A percentile compares a stretch with the other conserved stretches of the same genome.
Conservation (phyloP, 176 grass and related monocot species). For the Saccharum officinarum region DNA sequence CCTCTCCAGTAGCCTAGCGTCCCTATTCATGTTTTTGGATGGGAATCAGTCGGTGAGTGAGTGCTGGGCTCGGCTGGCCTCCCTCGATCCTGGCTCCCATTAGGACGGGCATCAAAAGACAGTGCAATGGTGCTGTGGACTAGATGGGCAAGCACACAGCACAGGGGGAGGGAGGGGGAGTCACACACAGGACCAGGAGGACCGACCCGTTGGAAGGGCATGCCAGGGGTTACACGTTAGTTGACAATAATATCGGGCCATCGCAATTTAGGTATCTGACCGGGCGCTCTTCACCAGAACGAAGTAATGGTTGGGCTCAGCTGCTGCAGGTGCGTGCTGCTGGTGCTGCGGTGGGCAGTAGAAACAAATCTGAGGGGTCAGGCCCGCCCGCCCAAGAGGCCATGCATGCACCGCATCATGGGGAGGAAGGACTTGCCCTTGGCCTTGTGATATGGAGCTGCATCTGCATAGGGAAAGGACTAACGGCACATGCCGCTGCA, state of each 20-base stretch:
- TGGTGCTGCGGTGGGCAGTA: conserved; percentile 13
- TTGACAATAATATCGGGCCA: conserved; percentile 55
- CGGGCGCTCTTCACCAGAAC: conserved; percentile 9
- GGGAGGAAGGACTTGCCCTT: conserved; percentile 18
- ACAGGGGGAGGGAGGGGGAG: background rate
- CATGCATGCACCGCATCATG: conserved; percentile 23
- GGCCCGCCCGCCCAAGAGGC: conserved; percentile 1
- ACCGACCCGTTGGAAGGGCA: conserved; percentile 54
- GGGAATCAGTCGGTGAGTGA: background rate
- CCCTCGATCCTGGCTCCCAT: conserved; percentile 34
- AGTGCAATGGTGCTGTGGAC: conserved; percentile 46
- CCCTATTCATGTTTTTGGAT: conserved; percentile 32
- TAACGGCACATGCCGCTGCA: conserved; percentile 32
- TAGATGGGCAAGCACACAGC: conserved; percentile 37
- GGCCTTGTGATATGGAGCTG: conserved; percentile 32
- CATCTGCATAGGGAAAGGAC: conserved; percentile 33
- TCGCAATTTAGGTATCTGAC: conserved; percentile 55
- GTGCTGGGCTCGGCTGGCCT: conserved; percentile 24
- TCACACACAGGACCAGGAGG: background rate
- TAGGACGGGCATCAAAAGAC: conserved; percentile 35
- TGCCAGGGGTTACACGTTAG: conserved; percentile 52
- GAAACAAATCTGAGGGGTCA: conserved; percentile 57
- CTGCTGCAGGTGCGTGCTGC: background rate
- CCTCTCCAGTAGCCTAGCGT: conserved; percentile 30
- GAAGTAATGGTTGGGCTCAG: conserved; percentile 39